Conservation (phyloP, 768 basidiomycete genomes). For the Tricholoma sp. region DNA sequence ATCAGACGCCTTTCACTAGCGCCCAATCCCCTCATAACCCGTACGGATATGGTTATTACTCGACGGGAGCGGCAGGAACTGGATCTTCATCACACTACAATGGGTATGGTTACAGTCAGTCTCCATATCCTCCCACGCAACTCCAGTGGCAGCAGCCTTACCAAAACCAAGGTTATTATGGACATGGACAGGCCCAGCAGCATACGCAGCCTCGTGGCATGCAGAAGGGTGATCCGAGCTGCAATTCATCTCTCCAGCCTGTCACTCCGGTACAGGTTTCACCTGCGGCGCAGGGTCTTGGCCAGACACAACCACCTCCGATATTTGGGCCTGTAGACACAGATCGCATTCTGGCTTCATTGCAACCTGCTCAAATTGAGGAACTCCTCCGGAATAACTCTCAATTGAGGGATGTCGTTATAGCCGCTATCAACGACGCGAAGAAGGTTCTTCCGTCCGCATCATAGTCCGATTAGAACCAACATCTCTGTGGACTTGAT, state of each 20-base stretch:
- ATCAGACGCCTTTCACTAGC: slow-evolving; percentile 20
- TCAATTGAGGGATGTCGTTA: slow-evolving; percentile 31
- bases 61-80: slow-evolving; percentile 9
- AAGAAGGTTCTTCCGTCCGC: slow-evolving; percentile 10
- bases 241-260: background rate
- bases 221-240: background rate
- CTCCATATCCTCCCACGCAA: slow-evolving; percentile 17
- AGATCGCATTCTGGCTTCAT: slow-evolving; percentile 24
- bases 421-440: slow-evolving; percentile 27
- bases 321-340: slow-evolving; percentile 4
- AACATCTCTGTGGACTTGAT: background rate
- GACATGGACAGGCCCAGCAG: background rate
- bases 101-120: slow-evolving; percentile 21
- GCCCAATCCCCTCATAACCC: slow-evolving; percentile 15
- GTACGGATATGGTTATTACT: slow-evolving; percentile 27
- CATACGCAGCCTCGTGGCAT: background rate
- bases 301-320: slow-evolving; percentile 4
- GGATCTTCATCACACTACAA: slow-evolving; percentile 20
- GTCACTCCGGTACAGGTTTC: background rate
- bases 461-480: background rate
- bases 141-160: slow-evolving; percentile 32
- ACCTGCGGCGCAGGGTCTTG: background rate
- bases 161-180: slow-evolving; percentile 19
- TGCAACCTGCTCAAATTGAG: slow-evolving; percentile 33
- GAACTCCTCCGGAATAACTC: slow-evolving; percentile 34